Evolutionary conservation across 768 basidiomycete genomes (phyloP).

Genomic region (Rhodotorula sphaerocarpa): DNA sequence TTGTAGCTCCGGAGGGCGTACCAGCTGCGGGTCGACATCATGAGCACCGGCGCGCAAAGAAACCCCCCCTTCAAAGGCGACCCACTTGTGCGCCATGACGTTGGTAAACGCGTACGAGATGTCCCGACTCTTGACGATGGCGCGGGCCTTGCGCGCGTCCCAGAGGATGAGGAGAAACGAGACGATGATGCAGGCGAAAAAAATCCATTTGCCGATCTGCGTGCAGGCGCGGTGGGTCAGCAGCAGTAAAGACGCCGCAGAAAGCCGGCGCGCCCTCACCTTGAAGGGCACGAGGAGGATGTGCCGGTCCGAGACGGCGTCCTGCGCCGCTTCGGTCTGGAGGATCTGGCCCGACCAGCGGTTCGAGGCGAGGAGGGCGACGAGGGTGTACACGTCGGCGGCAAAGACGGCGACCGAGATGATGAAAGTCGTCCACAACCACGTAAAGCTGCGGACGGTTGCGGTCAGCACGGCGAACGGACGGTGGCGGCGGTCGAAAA

Average conservation of each 20-base stretch:
- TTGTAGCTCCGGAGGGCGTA: constrained; percentile 64
- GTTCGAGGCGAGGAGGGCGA: constrained; percentile 86
- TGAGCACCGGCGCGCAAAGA: too few relatives aligned
- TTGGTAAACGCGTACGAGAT: constrained; percentile 98
- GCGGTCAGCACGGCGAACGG: too few relatives aligned
- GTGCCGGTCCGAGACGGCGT: constrained; percentile 52
- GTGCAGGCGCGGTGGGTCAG: background rate
- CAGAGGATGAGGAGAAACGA: constrained; percentile 94
- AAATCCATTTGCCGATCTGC: constrained; percentile 80
- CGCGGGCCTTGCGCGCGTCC: constrained; percentile 82
- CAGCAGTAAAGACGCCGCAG: background rate
- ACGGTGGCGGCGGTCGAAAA: background rate
- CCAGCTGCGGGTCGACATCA: constrained; percentile 51
- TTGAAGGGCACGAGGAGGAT: constrained; percentile 72
- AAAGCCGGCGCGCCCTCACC: constrained; percentile 2
- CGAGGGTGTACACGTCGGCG: constrained; percentile 93
- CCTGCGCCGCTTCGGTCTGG: constrained; percentile 56
- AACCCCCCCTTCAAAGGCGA: too few relatives aligned
- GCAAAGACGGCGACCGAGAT: constrained; percentile 95
- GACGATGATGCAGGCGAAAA: constrained; percentile 95
- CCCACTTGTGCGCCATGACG: constrained; percentile 74
- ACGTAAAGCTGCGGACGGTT: constrained; percentile 61
- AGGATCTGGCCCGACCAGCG: constrained; percentile 90
- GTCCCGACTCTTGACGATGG: constrained; percentile 88
- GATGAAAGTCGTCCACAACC: constrained; percentile 84